Evolutionary conservation across 139 green algal species (phyloP).

Genomic region (Tetraselmis chui): DNA sequence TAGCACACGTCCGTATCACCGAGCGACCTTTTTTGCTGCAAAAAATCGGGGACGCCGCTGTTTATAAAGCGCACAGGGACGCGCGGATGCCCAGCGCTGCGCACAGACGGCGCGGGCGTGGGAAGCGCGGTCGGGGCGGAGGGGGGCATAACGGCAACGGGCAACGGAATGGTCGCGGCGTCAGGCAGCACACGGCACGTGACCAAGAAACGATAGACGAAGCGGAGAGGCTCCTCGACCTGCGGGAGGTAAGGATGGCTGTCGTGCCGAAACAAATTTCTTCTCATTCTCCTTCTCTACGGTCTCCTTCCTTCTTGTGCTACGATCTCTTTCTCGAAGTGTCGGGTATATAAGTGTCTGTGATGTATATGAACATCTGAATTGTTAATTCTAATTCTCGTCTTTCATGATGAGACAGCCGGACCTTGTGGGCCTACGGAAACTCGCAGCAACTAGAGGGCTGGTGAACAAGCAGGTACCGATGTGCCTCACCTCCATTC

Average conservation of each 20-base stretch:
- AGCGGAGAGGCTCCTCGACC: neutral
- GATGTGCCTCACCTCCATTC: neutral
- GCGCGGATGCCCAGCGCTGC: neutral
- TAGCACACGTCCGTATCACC: no score
- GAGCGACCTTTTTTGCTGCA: no score
- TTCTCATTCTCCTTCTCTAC: no score
- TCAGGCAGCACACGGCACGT: neutral
- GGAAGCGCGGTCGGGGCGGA: no score
- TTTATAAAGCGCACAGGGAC: no score
- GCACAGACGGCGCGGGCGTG: neutral
- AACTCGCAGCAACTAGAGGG: conserved; percentile 54
- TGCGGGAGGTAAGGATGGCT: no score
- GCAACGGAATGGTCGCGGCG: neutral
- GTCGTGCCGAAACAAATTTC: neutral
- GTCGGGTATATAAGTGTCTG: no score
- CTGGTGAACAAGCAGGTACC: conserved; percentile 52
- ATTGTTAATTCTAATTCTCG: no score
- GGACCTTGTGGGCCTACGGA: conserved; percentile 49
- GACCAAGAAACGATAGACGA: neutral
- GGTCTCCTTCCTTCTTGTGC: no score
- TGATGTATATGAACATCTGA: neutral
- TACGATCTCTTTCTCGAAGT: no score
- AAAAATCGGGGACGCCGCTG: no score
- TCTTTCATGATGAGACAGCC: no score
- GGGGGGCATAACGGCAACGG: neutral